Evolutionary conservation across 345 rosid species (phyloP), one percentile per base, ranked within the genome.

Genomic region (Corymbia maculata): DNA sequence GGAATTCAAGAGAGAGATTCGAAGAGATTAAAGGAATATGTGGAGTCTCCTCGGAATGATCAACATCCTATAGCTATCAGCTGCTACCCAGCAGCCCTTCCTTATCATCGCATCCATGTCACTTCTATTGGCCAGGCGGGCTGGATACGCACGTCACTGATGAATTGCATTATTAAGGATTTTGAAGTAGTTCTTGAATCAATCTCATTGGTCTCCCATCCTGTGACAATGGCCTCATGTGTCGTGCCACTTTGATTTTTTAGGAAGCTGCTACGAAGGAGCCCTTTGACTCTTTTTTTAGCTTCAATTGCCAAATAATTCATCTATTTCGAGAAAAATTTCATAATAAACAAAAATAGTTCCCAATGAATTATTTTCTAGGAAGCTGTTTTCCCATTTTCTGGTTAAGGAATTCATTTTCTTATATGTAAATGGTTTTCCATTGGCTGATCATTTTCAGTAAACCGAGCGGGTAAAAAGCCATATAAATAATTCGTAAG

Each of bases 401-500:
- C 75, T 2, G 1, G 16, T n/a, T n/a, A 64, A 9, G 1, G 13
- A 64, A n/a, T 13, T 28, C 15, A 13, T 64, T 64, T n/a, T 64
- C 9, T 9, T n/a, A n/a, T 7, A 14, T 28, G 1, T 64, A 11
- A 64, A n/a, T 64, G 4, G 7, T 64, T 64, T 13, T 68, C 6
- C 2, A 0, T 16, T 0, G 0, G 32, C 9, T 7, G 2, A 68
- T 32, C 22, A 30, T 32, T 16, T 68, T 68, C 11, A 68, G 6
- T 12, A 0, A 32, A 32, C 0, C 6, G 2, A 16, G 6, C 6
- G 2, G 1, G 22, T 68, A 10, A 68, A 68, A 68, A 1, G 1
- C 9, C 13, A 3, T 4, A 4, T 8, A 30, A 68, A 9, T 21
- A 15, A 68, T 15, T 68, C 2, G 1, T 6, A 8, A 66, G 14